Percentiles rank a stretch among this genome's conserved stretches.
phyloP scores from a whole-genome alignment of 2,329 filamentous ascomycete species.

The Ambrosiella cleistominuta region DNA sequence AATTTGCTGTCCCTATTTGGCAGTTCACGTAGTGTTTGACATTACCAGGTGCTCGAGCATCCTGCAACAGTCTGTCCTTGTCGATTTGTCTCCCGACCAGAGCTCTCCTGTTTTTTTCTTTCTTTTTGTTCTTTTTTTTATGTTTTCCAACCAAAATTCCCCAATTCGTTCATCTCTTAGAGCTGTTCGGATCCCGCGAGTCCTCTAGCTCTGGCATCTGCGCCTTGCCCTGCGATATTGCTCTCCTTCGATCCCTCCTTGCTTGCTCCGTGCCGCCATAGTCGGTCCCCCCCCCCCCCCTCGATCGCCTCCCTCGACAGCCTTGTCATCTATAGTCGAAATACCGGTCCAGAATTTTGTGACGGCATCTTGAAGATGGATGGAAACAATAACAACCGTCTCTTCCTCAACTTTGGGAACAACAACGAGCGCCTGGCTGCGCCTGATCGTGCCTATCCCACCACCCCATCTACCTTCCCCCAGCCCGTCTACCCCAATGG shows the following conservation, averaged over 20 bases:
- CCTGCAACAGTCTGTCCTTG: constrained; percentile 4
- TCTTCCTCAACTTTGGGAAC: constrained; percentile 50
- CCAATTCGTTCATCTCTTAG: not conserved
- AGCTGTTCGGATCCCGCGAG: not conserved
- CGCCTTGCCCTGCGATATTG: not conserved
- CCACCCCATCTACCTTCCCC: constrained; percentile 89
- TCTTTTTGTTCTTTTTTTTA: constrained; percentile 1
- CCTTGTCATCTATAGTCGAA: not conserved
- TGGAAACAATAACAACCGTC: constrained; percentile 41
- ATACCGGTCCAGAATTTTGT: not conserved
- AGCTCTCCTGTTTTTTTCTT: constrained; percentile 8
- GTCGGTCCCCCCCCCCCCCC: not conserved
- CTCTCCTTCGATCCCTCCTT: not conserved
- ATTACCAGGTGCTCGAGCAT: not conserved
- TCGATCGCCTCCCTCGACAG: not conserved
- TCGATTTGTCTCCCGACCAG: not conserved
- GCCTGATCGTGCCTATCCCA: constrained; percentile 54
- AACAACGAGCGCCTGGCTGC: constrained; percentile 46
- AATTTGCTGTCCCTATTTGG: not conserved
- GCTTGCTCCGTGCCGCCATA: not conserved
- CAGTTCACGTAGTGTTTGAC: constrained; percentile 4
- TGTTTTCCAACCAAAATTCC: not conserved
- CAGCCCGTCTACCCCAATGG: constrained; percentile 55
- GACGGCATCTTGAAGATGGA: constrained; percentile 27
- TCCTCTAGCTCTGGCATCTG: not conserved